Conservation (phyloP, 2,329 filamentous ascomycete genomes). For the Alternaria sp. region DNA sequence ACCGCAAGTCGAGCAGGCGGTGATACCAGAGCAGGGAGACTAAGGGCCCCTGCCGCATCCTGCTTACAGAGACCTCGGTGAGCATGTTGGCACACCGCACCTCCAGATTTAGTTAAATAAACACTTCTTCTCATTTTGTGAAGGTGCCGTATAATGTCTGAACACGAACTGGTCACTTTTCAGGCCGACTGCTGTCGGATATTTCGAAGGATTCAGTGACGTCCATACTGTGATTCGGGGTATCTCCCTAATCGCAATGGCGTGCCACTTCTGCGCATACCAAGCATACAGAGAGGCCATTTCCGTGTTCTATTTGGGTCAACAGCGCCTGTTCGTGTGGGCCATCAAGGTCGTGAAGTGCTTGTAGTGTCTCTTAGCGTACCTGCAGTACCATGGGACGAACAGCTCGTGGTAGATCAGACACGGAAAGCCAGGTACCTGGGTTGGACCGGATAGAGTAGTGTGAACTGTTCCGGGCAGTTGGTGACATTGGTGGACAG, state of each 20-base stretch:
- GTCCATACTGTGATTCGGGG: background rate
- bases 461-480: slow-evolving; percentile 3
- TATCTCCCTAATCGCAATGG: background rate
- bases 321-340: background rate
- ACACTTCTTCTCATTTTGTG: background rate
- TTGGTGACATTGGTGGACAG: slow-evolving; percentile 5
- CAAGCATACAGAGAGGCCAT: background rate
- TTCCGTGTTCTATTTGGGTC: slow-evolving; percentile 1
- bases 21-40: background rate
- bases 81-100: background rate
- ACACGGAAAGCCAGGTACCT: slow-evolving; percentile 13
- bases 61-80: background rate
- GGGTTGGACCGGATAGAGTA: slow-evolving; percentile 5
- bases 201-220: slow-evolving; percentile 2
- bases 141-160: background rate
- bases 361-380: slow-evolving; percentile 3
- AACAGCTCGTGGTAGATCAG: slow-evolving; percentile 2
- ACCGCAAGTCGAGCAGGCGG: background rate
- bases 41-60: background rate
- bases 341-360: background rate
- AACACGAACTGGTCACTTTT: background rate
- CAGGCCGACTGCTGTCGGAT: background rate
- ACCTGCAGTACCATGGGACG: slow-evolving; percentile 2
- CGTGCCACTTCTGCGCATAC: background rate
- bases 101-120: background rate